Evolutionary conservation across 306 rosid genomes (phyloP), one percentile per base, ranked within the genome.

Genomic region (Acacia crassicarpa): DNA sequence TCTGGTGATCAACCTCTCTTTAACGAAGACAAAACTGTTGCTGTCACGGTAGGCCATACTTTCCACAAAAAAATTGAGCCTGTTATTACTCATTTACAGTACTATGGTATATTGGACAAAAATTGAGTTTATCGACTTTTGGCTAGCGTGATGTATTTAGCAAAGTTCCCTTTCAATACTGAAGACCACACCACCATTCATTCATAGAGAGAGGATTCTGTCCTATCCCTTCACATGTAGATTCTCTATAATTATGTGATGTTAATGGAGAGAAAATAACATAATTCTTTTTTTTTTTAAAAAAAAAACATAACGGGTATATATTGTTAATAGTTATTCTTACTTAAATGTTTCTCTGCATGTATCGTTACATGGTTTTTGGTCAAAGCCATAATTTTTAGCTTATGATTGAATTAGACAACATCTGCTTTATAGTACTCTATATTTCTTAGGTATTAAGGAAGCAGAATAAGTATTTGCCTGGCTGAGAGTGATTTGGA

Each of bases 1-100:
- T 96, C 99, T 59, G 99, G 99, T 17, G 99, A 96, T 90, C 99
- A 96, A 81, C 99, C 99, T 61, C 98, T 96, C 51, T 96, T 84
- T n/a, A 96, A 93, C 40, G 99, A 91, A 40, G 98, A 96, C 90
- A 83, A 93, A 80, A 80, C 97, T 33, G 74, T 94, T 54, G 89
- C 81, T 51, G 97, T 96, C 85, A 93, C 98, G 88, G 99, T 96
- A 86, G 40, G 85, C 80, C 82, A 74, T 19, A 2, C 43, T 1
- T n/a, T 63, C 0, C 6, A 32, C 27, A 33, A 38, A 38, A 38
- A 38, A 5, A 38, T 38, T 63, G 19, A 14, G 7, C 51, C n/a
- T 7, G 5, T 66, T 38, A 78, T 43, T 22, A 15, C 20, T 75
- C 20, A 43, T 51, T 45, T 40, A 76, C 66, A 20, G 33, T 53